Conservation (phyloP, 148 eudicot genomes). For the Chenopodium album region DNA sequence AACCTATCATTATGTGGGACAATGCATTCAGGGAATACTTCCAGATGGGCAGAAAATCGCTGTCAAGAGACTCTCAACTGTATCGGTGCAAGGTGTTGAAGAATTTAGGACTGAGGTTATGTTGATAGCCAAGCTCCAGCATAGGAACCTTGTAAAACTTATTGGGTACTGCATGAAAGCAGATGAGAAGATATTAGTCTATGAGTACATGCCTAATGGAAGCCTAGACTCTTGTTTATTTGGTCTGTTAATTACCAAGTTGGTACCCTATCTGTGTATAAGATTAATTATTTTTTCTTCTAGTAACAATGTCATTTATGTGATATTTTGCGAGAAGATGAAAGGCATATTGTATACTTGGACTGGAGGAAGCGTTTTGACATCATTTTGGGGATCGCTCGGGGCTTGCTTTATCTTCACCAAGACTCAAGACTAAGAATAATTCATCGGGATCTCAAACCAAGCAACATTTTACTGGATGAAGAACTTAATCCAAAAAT, state of each 20-base stretch:
- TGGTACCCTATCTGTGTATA: background rate
- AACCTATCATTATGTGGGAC: background rate
- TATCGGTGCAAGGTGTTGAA: constrained; percentile 24
- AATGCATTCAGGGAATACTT: constrained; percentile 25
- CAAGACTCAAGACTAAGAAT: constrained; percentile 35
- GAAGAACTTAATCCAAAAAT: constrained; percentile 31
- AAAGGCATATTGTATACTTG: constrained; percentile 16
- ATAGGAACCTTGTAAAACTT: constrained; percentile 34
- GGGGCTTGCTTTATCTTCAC: constrained; percentile 34
- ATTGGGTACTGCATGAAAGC: constrained; percentile 27
- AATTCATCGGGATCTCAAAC: constrained; percentile 33
- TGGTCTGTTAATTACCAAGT: constrained; percentile 16
- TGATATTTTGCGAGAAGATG: constrained; percentile 16
- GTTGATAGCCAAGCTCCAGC: constrained; percentile 34
- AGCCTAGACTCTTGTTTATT: constrained; percentile 29
- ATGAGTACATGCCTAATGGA: constrained; percentile 35
- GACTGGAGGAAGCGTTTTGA: constrained; percentile 40
- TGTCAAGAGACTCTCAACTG: constrained; percentile 33
- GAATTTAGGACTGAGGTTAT: constrained; percentile 32
- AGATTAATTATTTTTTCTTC: background rate
- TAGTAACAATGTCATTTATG: background rate
- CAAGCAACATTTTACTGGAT: constrained; percentile 34
- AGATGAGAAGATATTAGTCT: constrained; percentile 30
- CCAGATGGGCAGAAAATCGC: constrained; percentile 25
- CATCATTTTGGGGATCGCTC: constrained; percentile 38